Base-by-base conservation (phyloP, 345 rosid genomes). In the Eucalyptus cladocalyx region DNA sequence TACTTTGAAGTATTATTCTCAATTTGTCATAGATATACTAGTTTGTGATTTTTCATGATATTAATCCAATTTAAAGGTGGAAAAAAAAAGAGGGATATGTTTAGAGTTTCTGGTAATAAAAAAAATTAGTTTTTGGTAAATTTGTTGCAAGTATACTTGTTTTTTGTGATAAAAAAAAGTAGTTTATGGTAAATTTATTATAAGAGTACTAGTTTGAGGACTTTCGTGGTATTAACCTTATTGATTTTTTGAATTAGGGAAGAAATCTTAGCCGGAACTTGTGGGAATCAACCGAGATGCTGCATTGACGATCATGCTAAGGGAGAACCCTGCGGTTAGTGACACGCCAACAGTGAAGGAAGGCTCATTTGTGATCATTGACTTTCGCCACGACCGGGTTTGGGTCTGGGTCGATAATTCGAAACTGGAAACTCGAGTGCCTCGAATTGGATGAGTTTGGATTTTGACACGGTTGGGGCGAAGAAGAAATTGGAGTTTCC, bases 381-480 rank as follows among this genome's bases (percentile, higher is more conserved):
- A 88, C 87, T 88, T 53, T 67, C 80, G 56, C 4, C 83, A 87
- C 43, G 87, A 83, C 24, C 87, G 89, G 54, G 89, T 88, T 40
- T 49, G 69, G 32, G 54, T 88, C 43, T 81, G 30, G 54, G 87
- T 88, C 17, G 32, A 88, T 42, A 50, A 45, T 24, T 80, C 87
- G 21, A 13, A 81, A 14, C 28, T 28, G n/a, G 87, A 54, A 19
- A 80, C 80, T 26, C 49, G 21, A 26, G 76, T 54, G 18, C 88
- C 88, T 43, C 34, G 21, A 9, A 26, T 87, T 28, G 80, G 54
- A 24, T 47, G 53, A 85, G 34, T 85, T 43, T 85, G 14, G 54
- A 28, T 85, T 42, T 19, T 13, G 18, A 62, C 14, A 62, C 13
- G 69, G 69, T 30, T 28, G 16, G 69, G n/a, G 69, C 4, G 18